Evolutionary conservation across 1,284 basidiomycete genomes (phyloP), one percentile per base, ranked within the genome.

Genomic region (Cryptococcus amylolentus): DNA sequence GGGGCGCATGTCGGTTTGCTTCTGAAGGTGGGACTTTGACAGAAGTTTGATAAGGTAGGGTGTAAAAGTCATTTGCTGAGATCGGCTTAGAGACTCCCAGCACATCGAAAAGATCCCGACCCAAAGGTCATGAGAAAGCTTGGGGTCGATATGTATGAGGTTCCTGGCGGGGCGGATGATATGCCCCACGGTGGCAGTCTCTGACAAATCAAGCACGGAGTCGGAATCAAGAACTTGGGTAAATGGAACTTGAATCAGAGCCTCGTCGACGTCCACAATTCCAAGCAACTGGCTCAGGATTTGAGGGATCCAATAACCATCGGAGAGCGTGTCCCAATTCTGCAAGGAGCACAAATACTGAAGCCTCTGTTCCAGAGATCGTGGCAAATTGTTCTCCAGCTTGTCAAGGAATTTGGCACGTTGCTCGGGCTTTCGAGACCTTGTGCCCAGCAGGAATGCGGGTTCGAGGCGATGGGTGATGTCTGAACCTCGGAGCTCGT

Each of bases 251-350:
- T 59, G 62, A 42, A 68, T 49, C 40, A 75, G 75, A 31, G 60
- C 55, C 18, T 82, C 75, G 51, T 91, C 86, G 12, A 79, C 77
- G 66, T 95, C 88, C n/a, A 87, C 82, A 13, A 88, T 83, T 18
- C 92, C 91, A 12, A 98, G 83, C 20, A 98, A 79, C 27, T 98
- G 84, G 69, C 96, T 89, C 27, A 98, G 80, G 37, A 93, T 91
- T 45, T 98, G 84, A 63, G 90, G 88, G 47, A 96, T 88, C 96
- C 96, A 99, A 72, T 97, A 94, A 58, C 89, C 86, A 64, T 97
- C 92, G 1, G 90, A 86, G 18, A 99, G 78, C 10, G 88, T 85
- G 65, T 98, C 96, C 96, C 97, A 99, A 72, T 83, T 95, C 78
- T 98, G 94, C 20, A 93, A 86, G 28, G 91, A 93, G 51, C 96